Conservation (phyloP, 495 filamentous ascomycete genomes). For the Staphylotrichum tortipilum region DNA sequence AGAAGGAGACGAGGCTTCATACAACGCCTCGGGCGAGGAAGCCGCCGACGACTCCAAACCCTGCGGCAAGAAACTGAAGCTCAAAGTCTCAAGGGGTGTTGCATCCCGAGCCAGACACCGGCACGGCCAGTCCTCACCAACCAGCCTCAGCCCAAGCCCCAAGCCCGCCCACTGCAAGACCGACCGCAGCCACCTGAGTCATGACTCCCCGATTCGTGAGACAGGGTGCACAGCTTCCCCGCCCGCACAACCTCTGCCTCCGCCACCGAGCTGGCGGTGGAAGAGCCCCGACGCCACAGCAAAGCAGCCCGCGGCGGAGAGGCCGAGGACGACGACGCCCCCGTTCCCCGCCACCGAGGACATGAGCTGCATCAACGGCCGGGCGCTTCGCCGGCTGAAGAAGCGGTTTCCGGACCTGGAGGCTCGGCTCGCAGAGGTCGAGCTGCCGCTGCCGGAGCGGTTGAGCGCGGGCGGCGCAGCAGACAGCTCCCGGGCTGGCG, state of each 20-base stretch:
- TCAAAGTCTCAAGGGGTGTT: slow-evolving; percentile 24
- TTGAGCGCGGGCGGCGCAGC: too few species aligned
- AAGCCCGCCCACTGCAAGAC: not conserved
- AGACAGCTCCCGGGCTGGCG: too few species aligned
- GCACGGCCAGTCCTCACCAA: too few species aligned
- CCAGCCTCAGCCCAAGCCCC: not conserved
- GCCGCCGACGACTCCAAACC: not conserved
- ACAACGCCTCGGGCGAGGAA: not conserved
- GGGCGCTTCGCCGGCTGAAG: slow-evolving; percentile 11
- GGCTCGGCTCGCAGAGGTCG: slow-evolving; percentile 11
- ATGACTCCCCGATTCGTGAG: too few species aligned
- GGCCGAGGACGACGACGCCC: slow-evolving; percentile 3
- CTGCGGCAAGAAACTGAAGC: slow-evolving; percentile 9
- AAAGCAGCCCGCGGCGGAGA: too few species aligned
- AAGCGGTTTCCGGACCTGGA: slow-evolving; percentile 20
- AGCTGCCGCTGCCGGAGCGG: slow-evolving; percentile 1
- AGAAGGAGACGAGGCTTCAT: too few species aligned
- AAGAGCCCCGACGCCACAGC: too few species aligned
- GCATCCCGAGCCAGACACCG: too few species aligned
- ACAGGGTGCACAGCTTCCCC: too few species aligned
- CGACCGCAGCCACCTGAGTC: too few species aligned
- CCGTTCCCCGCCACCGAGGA: slow-evolving; percentile 5
- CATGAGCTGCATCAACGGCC: slow-evolving; percentile 3
- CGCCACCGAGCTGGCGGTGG: too few species aligned
- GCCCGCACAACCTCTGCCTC: too few species aligned